Conservation (phyloP, 768 basidiomycete species). For the Serendipita indica region DNA sequence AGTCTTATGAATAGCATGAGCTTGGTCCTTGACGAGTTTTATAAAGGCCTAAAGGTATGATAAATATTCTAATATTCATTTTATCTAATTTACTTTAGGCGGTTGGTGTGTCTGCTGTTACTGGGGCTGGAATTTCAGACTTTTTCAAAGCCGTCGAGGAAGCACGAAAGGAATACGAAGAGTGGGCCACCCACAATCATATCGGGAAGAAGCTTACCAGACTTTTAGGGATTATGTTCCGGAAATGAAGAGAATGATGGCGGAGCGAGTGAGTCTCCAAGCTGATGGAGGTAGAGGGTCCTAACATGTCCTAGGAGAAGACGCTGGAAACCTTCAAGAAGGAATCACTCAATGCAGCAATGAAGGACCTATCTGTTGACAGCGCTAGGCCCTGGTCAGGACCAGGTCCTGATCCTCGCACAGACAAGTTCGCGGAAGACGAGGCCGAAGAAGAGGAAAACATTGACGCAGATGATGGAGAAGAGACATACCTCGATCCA, state of each 20-base stretch:
- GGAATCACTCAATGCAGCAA: conserved; percentile 60
- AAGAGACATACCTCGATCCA: conserved; percentile 12
- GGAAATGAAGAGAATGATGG: conserved; percentile 56
- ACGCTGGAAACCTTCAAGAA: conserved; percentile 50
- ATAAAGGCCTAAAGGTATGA: conserved; percentile 80
- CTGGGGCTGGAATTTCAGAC: conserved; percentile 83
- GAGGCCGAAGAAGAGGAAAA: conserved; percentile 41
- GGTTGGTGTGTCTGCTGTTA: conserved; percentile 91
- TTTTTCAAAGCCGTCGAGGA: conserved; percentile 88
- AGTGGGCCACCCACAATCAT: conserved; percentile 31
- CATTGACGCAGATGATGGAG: conserved; percentile 32
- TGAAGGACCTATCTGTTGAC: conserved; percentile 70
- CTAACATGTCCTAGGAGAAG: conserved; percentile 46
- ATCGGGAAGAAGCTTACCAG: not conserved
- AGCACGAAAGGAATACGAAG: conserved; percentile 76
- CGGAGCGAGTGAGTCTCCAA: conserved; percentile 18
- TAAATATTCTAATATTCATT: not conserved
- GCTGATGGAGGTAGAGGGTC: not conserved
- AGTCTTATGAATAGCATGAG: conserved; percentile 99
- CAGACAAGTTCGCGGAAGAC: conserved; percentile 35
- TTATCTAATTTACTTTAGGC: conserved; percentile 33
- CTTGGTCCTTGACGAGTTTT: conserved; percentile 93
- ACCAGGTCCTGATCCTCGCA: conserved; percentile 36
- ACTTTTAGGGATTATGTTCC: conserved; percentile 72
- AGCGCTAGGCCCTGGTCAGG: conserved; percentile 24